These are phyloP conservation scores for Thraustotheca clavata DNA, from an alignment of 352 stramenopile genomes.

Conservation along the genomic window DNA sequence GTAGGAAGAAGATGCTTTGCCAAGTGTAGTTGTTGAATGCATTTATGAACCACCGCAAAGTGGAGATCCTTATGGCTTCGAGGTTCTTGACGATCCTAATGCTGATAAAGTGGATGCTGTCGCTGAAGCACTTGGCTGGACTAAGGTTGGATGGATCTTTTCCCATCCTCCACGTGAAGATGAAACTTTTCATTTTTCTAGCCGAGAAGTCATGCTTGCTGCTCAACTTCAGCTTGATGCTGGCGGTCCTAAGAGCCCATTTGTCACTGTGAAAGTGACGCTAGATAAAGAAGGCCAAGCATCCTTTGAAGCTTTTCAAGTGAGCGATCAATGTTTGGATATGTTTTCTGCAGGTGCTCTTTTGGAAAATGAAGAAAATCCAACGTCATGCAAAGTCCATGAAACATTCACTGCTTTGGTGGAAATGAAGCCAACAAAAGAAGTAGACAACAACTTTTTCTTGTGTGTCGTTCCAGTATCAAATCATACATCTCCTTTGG, in stretches of 20 bases:
- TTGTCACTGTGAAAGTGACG: constrained; percentile 95
- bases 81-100: constrained; percentile 88
- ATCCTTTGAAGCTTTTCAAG: constrained; percentile 95
- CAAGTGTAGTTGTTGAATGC: constrained; percentile 89
- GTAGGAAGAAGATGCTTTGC: constrained; percentile 31
- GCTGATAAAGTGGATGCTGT: constrained; percentile 79
- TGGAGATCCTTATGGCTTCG: constrained; percentile 80
- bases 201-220: constrained; percentile 86
- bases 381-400: constrained; percentile 87
- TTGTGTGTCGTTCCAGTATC: constrained; percentile 94
- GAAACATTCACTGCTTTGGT: constrained; percentile 97
- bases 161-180: constrained; percentile 93
- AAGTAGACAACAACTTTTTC: constrained; percentile 98
- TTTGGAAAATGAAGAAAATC: constrained; percentile 81
- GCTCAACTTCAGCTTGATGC: constrained; percentile 94
- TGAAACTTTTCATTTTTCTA: constrained; percentile 92
- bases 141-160: constrained; percentile 97
- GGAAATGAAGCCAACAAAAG: constrained; percentile 87
- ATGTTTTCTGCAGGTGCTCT: constrained; percentile 95
- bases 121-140: constrained; percentile 76
- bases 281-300: constrained; percentile 90
- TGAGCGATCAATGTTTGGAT: constrained; percentile 96
- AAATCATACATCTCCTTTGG: constrained; percentile 89
- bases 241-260: constrained; percentile 90
- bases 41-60: constrained; percentile 96